phyloP scores from a whole-genome alignment of 306 rosid genomes.

The Crataegus laevigata region DNA sequence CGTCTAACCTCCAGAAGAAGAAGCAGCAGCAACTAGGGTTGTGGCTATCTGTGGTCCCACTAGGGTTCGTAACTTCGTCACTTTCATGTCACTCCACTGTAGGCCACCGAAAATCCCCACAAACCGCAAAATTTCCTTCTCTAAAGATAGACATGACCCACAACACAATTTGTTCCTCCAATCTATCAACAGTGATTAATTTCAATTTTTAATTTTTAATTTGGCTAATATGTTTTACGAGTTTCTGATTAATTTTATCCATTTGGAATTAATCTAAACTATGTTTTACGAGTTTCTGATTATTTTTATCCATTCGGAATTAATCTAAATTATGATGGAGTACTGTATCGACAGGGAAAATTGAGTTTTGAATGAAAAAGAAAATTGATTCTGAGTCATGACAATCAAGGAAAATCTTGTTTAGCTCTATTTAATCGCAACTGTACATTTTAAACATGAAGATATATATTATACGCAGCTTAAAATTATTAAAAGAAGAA shows the following conservation, averaged over 20 bases:
- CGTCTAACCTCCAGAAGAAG: neutral
- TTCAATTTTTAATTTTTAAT: neutral
- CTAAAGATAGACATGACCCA: conserved; percentile 21
- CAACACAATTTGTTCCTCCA: neutral
- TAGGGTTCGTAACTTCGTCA: neutral
- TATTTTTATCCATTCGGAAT: neutral
- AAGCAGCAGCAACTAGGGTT: neutral
- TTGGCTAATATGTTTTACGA: neutral
- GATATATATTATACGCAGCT: neutral
- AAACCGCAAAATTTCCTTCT: conserved; percentile 11
- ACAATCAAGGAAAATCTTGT: conserved; percentile 2
- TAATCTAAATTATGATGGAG: neutral
- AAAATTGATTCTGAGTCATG: neutral
- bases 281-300: neutral
- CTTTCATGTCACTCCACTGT: conserved; percentile 14
- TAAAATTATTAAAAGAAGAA: no score
- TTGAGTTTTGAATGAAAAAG: neutral
- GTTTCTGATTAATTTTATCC: neutral
- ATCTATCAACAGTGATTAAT: neutral
- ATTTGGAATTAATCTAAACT: neutral
- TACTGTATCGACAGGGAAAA: neutral
- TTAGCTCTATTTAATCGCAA: conserved; percentile 11
- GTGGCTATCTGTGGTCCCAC: neutral
- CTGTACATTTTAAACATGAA: neutral
- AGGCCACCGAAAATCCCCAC: conserved; percentile 17